Evolutionary conservation across 2,329 filamentous ascomycete species (phyloP).

Genomic region (Stemphylium beticola): DNA sequence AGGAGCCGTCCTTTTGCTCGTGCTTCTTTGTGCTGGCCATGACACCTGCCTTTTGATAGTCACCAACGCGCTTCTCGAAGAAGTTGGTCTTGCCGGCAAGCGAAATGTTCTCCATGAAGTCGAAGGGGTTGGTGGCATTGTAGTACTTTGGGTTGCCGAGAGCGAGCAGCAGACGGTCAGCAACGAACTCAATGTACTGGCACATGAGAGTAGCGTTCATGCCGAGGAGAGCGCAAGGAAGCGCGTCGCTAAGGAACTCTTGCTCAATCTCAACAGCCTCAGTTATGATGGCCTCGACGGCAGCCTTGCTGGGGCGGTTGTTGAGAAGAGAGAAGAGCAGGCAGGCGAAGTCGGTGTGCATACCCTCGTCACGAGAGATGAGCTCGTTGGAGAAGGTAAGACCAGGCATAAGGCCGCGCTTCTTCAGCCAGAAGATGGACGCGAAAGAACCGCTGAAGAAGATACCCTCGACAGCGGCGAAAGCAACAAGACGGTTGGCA

Average conservation of each 20-base stretch:
- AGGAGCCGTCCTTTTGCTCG: constrained; percentile 58
- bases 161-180: constrained; percentile 89
- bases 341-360: constrained; percentile 99
- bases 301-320: constrained; percentile 81
- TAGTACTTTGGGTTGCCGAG: constrained; percentile 95
- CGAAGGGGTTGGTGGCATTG: constrained; percentile 93
- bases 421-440: constrained; percentile 99
- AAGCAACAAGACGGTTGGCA: constrained; percentile 92
- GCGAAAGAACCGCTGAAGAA: constrained; percentile 99
- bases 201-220: constrained; percentile 99
- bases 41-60: constrained; percentile 99
- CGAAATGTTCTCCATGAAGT: constrained; percentile 99
- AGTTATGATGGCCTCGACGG: constrained; percentile 86
- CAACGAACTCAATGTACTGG: constrained; percentile 99
- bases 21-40: constrained; percentile 87
- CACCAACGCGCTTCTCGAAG: constrained; percentile 99
- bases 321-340: constrained; percentile 97
- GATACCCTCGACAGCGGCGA: constrained; percentile 97
- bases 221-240: constrained; percentile 89
- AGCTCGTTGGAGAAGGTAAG: constrained; percentile 99
- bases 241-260: constrained; percentile 95
- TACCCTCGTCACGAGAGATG: constrained; percentile 98
- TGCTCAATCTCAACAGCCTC: constrained; percentile 95
- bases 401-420: constrained; percentile 98
- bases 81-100: constrained; percentile 99